Percentiles rank a stretch among this genome's conserved stretches.
Evolutionary conservation across 495 filamentous ascomycete species (phyloP).

Genomic region (Rhypophila decipiens): DNA sequence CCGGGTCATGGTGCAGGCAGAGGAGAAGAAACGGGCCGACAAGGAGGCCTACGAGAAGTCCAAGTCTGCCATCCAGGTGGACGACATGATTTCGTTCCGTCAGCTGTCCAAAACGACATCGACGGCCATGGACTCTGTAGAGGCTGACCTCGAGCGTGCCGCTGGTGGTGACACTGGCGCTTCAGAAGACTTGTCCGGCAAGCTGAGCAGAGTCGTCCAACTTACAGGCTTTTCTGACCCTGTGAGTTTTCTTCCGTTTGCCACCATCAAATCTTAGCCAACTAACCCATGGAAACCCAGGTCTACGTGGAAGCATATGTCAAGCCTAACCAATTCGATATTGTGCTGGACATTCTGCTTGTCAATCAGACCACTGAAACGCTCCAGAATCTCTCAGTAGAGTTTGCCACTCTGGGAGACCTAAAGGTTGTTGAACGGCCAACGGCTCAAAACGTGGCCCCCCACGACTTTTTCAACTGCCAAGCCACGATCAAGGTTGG

Average conservation of each 20-base stretch:
- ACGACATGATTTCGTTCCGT: constrained; percentile 87
- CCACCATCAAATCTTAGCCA: too few species aligned
- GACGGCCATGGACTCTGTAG: constrained; percentile 74
- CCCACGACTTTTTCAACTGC: constrained; percentile 95
- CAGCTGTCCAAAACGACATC: constrained; percentile 89
- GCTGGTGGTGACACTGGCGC: constrained; percentile 80
- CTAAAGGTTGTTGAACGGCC: constrained; percentile 97
- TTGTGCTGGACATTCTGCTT: constrained; percentile 91
- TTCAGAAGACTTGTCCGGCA: constrained; percentile 77
- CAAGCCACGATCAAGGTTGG: constrained; percentile 99
- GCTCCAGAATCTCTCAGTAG: constrained; percentile 92
- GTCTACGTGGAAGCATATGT: constrained; percentile 99
- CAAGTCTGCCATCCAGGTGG: constrained; percentile 89
- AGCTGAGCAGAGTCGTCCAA: constrained; percentile 93
- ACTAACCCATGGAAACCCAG: too few species aligned
- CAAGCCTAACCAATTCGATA: constrained; percentile 98
- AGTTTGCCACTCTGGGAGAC: constrained; percentile 96
- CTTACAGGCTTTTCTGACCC: constrained; percentile 98
- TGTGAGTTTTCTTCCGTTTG: too few species aligned
- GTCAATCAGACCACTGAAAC: constrained; percentile 98
- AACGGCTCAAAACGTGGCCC: constrained; percentile 88
- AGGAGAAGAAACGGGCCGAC: constrained; percentile 92
- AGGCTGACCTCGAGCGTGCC: constrained; percentile 86
- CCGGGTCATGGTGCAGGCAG: constrained; percentile 94
- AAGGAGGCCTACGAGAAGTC: constrained; percentile 89